These are phyloP conservation scores for Curvularia lunata DNA, from an alignment of 2,329 filamentous ascomycete species.

Conservation along the genomic window DNA sequence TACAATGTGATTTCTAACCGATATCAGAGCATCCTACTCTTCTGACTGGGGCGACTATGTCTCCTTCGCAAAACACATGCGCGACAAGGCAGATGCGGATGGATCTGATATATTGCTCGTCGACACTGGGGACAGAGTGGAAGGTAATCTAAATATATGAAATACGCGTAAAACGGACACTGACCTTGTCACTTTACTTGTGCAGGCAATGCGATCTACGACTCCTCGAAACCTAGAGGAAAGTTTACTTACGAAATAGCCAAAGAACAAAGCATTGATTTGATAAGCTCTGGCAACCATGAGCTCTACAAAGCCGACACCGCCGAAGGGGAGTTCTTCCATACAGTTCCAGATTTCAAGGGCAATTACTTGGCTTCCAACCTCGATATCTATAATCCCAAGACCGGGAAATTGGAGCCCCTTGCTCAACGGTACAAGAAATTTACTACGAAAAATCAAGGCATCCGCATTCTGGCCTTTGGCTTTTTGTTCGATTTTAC, in stretches of 20 bases:
- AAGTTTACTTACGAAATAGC: constrained; percentile 88
- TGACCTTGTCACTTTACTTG: constrained; percentile 4
- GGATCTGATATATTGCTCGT: constrained; percentile 89
- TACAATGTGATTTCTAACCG: constrained; percentile 13
- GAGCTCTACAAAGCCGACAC: constrained; percentile 87
- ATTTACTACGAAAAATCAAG: constrained; percentile 90
- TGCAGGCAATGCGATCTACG: constrained; percentile 94
- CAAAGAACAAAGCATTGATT: constrained; percentile 79
- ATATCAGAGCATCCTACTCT: constrained; percentile 77
- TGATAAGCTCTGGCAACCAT: constrained; percentile 90
- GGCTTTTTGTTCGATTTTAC: constrained; percentile 96
- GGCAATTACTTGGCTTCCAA: constrained; percentile 89
- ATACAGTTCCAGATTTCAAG: constrained; percentile 82
- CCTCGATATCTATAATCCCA: constrained; percentile 80
- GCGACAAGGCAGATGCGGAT: constrained; percentile 74
- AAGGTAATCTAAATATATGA: background rate
- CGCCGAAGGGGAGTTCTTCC: constrained; percentile 76
- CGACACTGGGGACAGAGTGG: constrained; percentile 83
- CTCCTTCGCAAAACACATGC: constrained; percentile 86
- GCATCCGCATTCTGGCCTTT: constrained; percentile 82
- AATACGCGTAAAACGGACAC: background rate
- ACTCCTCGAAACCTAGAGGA: constrained; percentile 85
- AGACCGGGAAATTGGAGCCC: constrained; percentile 72
- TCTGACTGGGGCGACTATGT: constrained; percentile 99
- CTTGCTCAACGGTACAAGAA: constrained; percentile 84